A percentile compares a stretch with the other conserved stretches of the same genome.
phyloP scores from a whole-genome alignment of 208 protist species.

The Trypanosoma congolense region DNA sequence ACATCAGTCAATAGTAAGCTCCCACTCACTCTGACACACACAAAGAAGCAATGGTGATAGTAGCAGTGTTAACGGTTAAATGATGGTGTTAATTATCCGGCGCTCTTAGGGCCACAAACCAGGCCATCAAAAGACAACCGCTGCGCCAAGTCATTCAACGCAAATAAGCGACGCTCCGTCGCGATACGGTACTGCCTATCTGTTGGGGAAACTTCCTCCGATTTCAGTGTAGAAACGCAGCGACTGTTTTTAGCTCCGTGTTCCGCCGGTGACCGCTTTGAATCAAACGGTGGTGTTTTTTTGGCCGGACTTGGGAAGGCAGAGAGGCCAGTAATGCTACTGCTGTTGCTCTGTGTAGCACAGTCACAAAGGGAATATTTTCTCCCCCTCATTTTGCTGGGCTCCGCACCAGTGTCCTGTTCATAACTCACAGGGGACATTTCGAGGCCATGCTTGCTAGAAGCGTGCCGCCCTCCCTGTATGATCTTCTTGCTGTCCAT shows the following conservation, averaged over 20 bases:
- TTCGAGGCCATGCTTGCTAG: neutral
- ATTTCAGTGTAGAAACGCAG: neutral
- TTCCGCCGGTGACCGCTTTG: neutral
- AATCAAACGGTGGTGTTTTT: neutral
- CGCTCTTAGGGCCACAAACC: neutral
- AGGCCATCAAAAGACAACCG: neutral
- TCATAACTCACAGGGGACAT: neutral
- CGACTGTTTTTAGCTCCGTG: conserved; percentile 1
- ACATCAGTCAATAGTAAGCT: neutral
- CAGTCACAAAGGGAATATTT: neutral
- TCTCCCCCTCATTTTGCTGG: neutral
- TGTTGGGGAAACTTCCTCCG: neutral
- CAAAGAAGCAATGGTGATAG: neutral
- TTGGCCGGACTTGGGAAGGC: neutral
- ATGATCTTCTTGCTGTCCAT: neutral
- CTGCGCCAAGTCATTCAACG: conserved; percentile 13
- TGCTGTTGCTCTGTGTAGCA: neutral
- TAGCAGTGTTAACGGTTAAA: too few species aligned
- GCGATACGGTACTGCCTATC: neutral
- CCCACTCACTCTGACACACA: neutral
- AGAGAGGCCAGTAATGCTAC: neutral
- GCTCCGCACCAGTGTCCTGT: neutral
- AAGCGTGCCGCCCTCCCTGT: neutral
- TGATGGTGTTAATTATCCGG: too few species aligned
- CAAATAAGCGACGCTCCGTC: conserved; percentile 6